Percentiles rank a stretch among this genome's conserved stretches.
These are phyloP conservation scores for Lagenaria siceraria DNA, from an alignment of 306 rosid species.

Conservation along the genomic window DNA sequence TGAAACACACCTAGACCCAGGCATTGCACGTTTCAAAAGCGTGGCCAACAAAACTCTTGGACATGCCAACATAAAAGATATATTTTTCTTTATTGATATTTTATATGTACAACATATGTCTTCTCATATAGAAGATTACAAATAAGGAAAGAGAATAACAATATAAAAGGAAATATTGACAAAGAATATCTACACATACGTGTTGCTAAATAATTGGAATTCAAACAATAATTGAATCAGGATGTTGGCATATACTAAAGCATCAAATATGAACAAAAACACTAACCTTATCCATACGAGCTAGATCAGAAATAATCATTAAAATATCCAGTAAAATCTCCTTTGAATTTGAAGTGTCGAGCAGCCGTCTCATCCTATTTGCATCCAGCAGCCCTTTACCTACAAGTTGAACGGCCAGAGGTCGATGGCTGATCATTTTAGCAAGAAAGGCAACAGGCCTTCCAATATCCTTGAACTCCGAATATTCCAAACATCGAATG, in stretches of 20 bases:
- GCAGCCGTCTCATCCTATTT: constrained; percentile 59
- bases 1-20: too few relatives aligned
- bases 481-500: constrained; percentile 59
- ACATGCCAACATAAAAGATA: too few relatives aligned
- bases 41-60: too few relatives aligned
- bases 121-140: too few relatives aligned
- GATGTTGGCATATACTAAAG: background rate
- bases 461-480: constrained; percentile 58
- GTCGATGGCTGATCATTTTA: constrained; percentile 69
- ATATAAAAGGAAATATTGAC: too few relatives aligned
- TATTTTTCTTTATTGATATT: too few relatives aligned
- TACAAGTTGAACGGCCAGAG: constrained; percentile 73
- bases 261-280: constrained; percentile 13
- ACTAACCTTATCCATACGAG: constrained; percentile 92
- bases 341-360: constrained; percentile 51
- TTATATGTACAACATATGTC: too few relatives aligned
- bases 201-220: too few relatives aligned
- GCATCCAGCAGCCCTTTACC: constrained; percentile 72
- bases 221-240: background rate
- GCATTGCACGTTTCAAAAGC: too few relatives aligned
- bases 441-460: constrained; percentile 92
- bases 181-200: too few relatives aligned
- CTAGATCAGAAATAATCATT: constrained; percentile 91
- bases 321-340: constrained; percentile 63
- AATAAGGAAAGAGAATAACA: too few relatives aligned